Base-by-base conservation (phyloP, 2,329 filamentous ascomycete species). In the Epichloe aotearoae region DNA sequence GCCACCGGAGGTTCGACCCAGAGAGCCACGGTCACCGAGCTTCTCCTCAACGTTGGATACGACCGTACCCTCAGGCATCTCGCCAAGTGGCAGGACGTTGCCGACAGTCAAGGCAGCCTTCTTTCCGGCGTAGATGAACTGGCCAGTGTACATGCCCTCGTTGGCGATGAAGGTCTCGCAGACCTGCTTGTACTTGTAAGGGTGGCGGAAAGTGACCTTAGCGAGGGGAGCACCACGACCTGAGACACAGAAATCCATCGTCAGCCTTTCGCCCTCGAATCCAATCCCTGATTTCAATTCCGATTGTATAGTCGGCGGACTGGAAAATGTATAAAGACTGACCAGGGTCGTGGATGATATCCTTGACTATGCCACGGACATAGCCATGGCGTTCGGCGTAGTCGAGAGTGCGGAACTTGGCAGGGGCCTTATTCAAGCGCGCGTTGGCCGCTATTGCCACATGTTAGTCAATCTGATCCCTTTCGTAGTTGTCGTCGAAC, bases 101-200 rank as follows among this genome's bases (percentile, higher is more conserved):
- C 93, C 93, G 73, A 98, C 84, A 68, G 87, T 97, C 69, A 98
- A 83, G 62, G 85, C 80, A 67, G 93, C 93, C 78, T 95, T 93
- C 88, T 98, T 98, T 72, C 93, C 93, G 71, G 91, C 93, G 77
- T 98, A 98, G 85, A 98, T 89, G 83, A 98, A 98, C 77, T 98
- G 93, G 72, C 93, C 93, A 62, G 93, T 96, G 88, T 97, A 98
- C 90, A 97, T 96, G 79, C 93, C 93, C 82, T 97, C 93, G 79
- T 97, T 98, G 76, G 93, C 93, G 71, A 98, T 98, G 85, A 98
- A 96, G 64, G 93, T 98, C 85, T 98, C 90, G 73, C 86, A 91
- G 73, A 89, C 78, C 72, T 90, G 84, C 84, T 95, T 95, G 86
- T 88, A 97, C 75, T 84, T 83, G 86, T 98, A 98, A 66, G 93